These are phyloP conservation scores for Russula virescens DNA, from an alignment of 768 basidiomycete genomes.

Conservation along the genomic window DNA sequence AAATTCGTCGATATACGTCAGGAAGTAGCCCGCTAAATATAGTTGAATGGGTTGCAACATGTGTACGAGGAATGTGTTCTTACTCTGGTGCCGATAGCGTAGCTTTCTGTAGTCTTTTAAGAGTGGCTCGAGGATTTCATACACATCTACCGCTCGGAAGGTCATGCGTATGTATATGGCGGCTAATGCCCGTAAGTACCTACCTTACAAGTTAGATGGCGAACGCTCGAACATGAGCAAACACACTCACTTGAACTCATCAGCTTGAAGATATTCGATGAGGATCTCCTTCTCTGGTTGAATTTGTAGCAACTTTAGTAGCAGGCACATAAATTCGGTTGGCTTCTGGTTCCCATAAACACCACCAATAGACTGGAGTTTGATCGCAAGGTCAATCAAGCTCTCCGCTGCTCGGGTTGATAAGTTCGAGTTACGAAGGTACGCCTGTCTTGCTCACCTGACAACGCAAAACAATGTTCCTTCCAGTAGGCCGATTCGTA, in stretches of 20 bases:
- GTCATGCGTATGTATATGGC: constrained; percentile 95
- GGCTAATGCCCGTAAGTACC: constrained; percentile 90
- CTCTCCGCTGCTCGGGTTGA: constrained; percentile 59
- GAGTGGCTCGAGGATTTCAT: constrained; percentile 88
- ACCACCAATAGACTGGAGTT: constrained; percentile 77
- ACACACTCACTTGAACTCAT: constrained; percentile 89
- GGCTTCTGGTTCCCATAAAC: constrained; percentile 95
- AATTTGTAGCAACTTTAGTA: constrained; percentile 91
- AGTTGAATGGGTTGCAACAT: constrained; percentile 2
- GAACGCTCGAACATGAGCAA: not conserved
- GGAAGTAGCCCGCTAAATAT: constrained; percentile 69
- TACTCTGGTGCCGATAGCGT: constrained; percentile 73
- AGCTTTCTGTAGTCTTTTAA: constrained; percentile 93
- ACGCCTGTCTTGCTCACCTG: constrained; percentile 46
- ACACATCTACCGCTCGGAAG: constrained; percentile 84
- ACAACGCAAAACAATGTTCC: constrained; percentile 97
- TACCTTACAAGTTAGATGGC: constrained; percentile 30
- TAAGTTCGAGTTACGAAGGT: not conserved
- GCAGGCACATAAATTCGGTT: constrained; percentile 87
- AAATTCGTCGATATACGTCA: constrained; percentile 92
- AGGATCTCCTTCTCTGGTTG: constrained; percentile 98
- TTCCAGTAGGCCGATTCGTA: constrained; percentile 97
- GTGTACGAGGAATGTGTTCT: constrained; percentile 27
- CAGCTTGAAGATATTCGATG: constrained; percentile 89
- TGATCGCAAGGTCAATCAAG: constrained; percentile 90